Evolutionary conservation across 495 filamentous ascomycete species (phyloP).

Genomic region (Xylaria bambusicola): DNA sequence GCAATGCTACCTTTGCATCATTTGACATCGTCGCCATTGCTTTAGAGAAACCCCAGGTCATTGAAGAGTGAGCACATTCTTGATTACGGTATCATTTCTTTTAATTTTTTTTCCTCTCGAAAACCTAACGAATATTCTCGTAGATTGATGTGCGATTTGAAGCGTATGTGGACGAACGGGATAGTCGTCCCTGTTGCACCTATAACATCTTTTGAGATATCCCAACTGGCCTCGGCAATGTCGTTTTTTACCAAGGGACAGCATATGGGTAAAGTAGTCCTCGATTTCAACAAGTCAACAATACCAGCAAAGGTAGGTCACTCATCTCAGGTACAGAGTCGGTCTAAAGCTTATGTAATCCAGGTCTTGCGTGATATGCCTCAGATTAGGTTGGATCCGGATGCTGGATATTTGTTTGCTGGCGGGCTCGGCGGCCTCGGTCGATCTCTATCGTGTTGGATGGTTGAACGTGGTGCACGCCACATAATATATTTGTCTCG

Average conservation of each 20-base stretch:
- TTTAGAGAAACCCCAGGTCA: neutral
- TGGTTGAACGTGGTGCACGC: conserved; percentile 55
- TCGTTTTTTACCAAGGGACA: conserved; percentile 32
- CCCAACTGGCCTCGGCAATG: neutral
- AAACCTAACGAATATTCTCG: neutral
- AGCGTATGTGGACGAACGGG: neutral
- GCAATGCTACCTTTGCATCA: conserved; percentile 29
- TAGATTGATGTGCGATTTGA: neutral
- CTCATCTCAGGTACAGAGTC: too few relatives aligned
- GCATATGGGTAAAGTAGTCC: conserved; percentile 36
- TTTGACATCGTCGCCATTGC: too few relatives aligned
- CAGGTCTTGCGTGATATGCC: neutral
- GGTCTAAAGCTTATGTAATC: neutral
- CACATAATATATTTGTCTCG: conserved; percentile 56
- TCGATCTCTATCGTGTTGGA: conserved; percentile 49
- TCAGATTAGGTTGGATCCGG: conserved; percentile 21
- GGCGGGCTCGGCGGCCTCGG: conserved; percentile 63
- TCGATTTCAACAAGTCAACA: conserved; percentile 24
- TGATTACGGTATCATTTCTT: too few relatives aligned
- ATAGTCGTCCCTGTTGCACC: neutral
- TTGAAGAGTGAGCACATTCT: neutral
- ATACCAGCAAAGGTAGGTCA: conserved; percentile 9
- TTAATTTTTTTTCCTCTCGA: too few relatives aligned
- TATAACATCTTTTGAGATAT: conserved; percentile 13
- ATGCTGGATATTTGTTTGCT: conserved; percentile 52